These are phyloP conservation scores for Claviceps sp. DNA, from an alignment of 2,329 filamentous ascomycete genomes.

Conservation along the genomic window DNA sequence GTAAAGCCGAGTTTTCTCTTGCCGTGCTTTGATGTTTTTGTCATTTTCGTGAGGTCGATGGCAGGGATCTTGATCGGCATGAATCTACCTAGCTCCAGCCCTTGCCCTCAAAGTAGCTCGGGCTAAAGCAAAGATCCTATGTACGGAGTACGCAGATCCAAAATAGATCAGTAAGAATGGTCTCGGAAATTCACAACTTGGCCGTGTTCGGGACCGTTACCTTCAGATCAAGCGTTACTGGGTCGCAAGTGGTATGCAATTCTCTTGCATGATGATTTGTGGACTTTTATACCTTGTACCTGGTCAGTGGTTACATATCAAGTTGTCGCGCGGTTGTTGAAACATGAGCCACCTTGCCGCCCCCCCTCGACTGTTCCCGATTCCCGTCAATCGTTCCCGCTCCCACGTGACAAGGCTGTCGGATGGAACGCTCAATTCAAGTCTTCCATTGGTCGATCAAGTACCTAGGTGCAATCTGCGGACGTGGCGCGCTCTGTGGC, in stretches of 20 bases:
- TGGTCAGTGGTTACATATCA: too few species aligned
- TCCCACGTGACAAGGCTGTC: slow-evolving; percentile 6
- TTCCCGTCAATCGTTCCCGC: too few species aligned
- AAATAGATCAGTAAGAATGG: background rate
- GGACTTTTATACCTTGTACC: background rate
- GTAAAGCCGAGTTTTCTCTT: background rate
- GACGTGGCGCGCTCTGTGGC: slow-evolving; percentile 3
- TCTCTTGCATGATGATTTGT: background rate
- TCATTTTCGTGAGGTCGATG: background rate
- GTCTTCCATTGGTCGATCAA: background rate
- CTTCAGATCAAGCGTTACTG: background rate
- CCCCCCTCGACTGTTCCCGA: background rate
- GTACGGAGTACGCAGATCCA: background rate
- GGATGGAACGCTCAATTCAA: background rate
- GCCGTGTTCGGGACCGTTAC: background rate
- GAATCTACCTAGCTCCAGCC: background rate
- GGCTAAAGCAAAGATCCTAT: background rate
- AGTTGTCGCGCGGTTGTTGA: too few species aligned
- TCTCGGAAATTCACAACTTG: background rate
- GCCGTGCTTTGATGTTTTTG: background rate
- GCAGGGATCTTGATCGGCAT: background rate
- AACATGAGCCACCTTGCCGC: background rate
- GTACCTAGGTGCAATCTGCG: too few species aligned
- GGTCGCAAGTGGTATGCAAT: background rate
- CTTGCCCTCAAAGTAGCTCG: background rate